Base-by-base conservation (phyloP, 2,329 filamentous ascomycete genomes). In the Penicillium paneum region DNA sequence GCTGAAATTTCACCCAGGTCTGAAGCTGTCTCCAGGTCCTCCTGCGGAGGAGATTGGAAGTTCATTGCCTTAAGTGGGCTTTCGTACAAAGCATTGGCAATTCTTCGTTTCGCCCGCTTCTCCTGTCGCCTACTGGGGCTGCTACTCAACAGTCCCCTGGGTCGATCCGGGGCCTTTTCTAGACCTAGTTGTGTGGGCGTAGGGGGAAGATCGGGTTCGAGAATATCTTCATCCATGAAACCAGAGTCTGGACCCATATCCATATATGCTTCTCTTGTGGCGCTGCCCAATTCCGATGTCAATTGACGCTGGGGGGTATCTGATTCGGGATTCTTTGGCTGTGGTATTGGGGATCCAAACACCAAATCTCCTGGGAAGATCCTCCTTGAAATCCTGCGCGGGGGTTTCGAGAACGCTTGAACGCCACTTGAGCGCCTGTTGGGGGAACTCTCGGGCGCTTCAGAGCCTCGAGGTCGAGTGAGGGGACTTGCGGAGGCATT, bases 201-300 rank as follows among this genome's bases (percentile, higher is more conserved):
- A n/a, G 74, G 73, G 13, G 86, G 87, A 5, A 89, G 76, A 44
- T 87, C 84, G 1, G 85, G 85, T 62, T 89, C 84, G 15, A 78
- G 78, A n/a, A 67, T 59, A 7, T 70, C 70, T 11, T 68, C 64
- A 17, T 67, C 61, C 51, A 66, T 54, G 8, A 64, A 59, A 28
- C 52, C 52, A 39, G 57, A 54, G 29, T 58, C 64, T 5, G 62
- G 48, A 19, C 64, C 59, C 15, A 51, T 46, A 17, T 55, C 55
- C 34, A 59, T 39, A 35, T 65, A 62, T 12, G 52, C 26, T 38
- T 64, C 66, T 39, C 57, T 62, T 28, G 67, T 69, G n/a, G 65
- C 70, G 19, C 65, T 67, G 21, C 62, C 68, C 32, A 71, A 41
- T 47, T 72, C 71, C 35, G 58, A 63, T 7, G 66, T 68, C 48